Conservation (phyloP, 495 filamentous ascomycete species). For the Xylaria venustula region DNA sequence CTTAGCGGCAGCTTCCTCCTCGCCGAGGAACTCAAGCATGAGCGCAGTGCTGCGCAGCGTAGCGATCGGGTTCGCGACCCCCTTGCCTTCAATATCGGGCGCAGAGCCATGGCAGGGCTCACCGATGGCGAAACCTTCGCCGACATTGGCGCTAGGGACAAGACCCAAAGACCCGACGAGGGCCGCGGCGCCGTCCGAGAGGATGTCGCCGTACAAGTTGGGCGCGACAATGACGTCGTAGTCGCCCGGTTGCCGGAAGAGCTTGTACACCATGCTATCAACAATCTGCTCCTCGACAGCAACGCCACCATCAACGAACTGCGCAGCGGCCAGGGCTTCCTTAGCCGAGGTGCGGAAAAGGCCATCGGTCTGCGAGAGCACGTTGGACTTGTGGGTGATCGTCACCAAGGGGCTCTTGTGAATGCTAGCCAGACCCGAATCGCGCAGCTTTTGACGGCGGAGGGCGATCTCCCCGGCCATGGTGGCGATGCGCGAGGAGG, state of each 20-base stretch:
- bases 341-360: slow-evolving; percentile 84
- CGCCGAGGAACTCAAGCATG: slow-evolving; percentile 93
- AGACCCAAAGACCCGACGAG: slow-evolving; percentile 92
- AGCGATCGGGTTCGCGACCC: slow-evolving; percentile 94
- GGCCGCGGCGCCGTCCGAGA: slow-evolving; percentile 93
- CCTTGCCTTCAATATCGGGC: slow-evolving; percentile 90
- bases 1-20: slow-evolving; percentile 79
- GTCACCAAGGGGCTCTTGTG: slow-evolving; percentile 78
- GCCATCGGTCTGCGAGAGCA: slow-evolving; percentile 93
- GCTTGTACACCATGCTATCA: slow-evolving; percentile 98
- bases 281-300: slow-evolving; percentile 96
- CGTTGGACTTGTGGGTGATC: slow-evolving; percentile 98
- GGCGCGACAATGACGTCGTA: slow-evolving; percentile 99
- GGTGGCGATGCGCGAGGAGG: slow-evolving; percentile 76
- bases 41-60: slow-evolving; percentile 87
- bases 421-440: slow-evolving; percentile 45
- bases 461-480: slow-evolving; percentile 95
- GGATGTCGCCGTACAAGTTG: slow-evolving; percentile 96
- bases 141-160: slow-evolving; percentile 95
- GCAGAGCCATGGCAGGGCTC: slow-evolving; percentile 97
- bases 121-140: slow-evolving; percentile 90
- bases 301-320: slow-evolving; percentile 53
- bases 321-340: slow-evolving; percentile 61
- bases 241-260: slow-evolving; percentile 87
- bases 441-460: slow-evolving; percentile 76